Conservation (phyloP, 345 rosid species). For the Syzygium jambos region DNA sequence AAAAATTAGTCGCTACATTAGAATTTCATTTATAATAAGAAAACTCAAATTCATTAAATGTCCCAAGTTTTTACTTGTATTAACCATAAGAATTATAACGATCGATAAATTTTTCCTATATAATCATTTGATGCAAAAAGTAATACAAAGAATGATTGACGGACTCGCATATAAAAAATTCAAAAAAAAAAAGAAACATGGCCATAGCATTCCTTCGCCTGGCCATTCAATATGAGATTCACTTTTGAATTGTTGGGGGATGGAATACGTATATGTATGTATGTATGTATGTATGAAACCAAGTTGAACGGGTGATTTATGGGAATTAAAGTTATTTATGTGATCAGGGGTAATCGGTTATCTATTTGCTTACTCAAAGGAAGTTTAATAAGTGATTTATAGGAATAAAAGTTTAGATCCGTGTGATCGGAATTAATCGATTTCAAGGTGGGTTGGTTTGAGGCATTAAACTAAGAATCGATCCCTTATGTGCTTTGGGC, state of each 20-base stretch:
- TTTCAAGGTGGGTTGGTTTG: background rate
- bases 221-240: background rate
- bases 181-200: background rate
- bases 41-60: background rate
- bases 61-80: background rate
- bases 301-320: background rate
- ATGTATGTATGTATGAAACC: background rate
- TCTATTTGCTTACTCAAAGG: background rate
- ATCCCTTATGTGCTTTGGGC: background rate
- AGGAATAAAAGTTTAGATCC: background rate
- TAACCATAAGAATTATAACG: background rate
- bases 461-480: background rate
- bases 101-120: background rate
- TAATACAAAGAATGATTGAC: background rate
- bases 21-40: background rate
- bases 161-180: background rate
- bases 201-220: background rate
- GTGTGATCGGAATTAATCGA: background rate
- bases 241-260: background rate
- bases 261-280: background rate
- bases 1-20: background rate
- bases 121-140: background rate
- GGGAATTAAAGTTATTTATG: background rate
- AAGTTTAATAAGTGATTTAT: background rate
- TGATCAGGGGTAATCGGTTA: background rate